Percentiles rank a stretch among this genome's conserved stretches.
phyloP scores from a whole-genome alignment of 2,329 filamentous ascomycete species.

The Venturia pyrina region DNA sequence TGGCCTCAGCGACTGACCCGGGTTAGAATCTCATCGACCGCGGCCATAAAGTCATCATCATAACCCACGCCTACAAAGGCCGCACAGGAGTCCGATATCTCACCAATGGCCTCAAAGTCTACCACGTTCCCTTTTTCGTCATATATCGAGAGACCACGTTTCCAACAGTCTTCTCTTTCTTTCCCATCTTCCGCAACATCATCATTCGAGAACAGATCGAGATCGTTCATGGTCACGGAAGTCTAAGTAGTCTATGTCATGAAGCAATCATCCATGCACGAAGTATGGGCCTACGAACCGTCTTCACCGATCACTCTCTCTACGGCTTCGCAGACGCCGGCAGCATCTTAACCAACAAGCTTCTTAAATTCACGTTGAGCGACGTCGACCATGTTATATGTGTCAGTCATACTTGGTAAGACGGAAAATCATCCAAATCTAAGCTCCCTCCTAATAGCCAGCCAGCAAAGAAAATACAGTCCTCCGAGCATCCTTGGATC shows the following conservation, averaged over 20 bases:
- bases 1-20: constrained; percentile 14
- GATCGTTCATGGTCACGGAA: constrained; percentile 96
- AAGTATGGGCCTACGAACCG: constrained; percentile 91
- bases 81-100: constrained; percentile 89
- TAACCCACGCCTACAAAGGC: constrained; percentile 89
- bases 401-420: constrained; percentile 93
- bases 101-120: constrained; percentile 96
- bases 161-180: constrained; percentile 96
- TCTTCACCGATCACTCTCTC: constrained; percentile 94
- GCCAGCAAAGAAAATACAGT: constrained; percentile 94
- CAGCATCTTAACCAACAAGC: constrained; percentile 93
- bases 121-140: constrained; percentile 91
- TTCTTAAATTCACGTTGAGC: constrained; percentile 90
- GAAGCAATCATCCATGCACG: constrained; percentile 90
- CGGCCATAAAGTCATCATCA: constrained; percentile 95
- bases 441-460: constrained; percentile 18
- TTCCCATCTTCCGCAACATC: constrained; percentile 95
- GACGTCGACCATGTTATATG: constrained; percentile 98
- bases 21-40: constrained; percentile 82
- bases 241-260: constrained; percentile 83
- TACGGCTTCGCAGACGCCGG: constrained; percentile 96
- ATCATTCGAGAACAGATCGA: constrained; percentile 89
- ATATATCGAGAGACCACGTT: constrained; percentile 92
- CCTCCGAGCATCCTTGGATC: constrained; percentile 84
- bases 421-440: not conserved